phyloP scores from a whole-genome alignment of 371 early-diverging fungal species.

The Mucor plumbeus region DNA sequence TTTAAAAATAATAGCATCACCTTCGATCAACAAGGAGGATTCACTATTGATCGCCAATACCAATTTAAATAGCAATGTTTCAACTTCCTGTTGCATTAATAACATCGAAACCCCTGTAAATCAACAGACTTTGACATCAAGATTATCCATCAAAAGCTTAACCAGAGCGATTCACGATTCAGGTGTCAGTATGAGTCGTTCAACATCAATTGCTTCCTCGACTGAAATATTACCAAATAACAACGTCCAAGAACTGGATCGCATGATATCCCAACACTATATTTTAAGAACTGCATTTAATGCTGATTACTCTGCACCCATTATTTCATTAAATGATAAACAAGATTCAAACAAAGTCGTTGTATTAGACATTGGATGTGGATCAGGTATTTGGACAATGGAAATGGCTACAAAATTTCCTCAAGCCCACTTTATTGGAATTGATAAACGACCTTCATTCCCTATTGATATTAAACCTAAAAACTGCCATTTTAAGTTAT shows the following conservation, averaged over 20 bases:
- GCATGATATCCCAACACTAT: slow-evolving; percentile 51
- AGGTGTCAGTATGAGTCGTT: slow-evolving; percentile 10
- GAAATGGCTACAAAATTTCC: slow-evolving; percentile 49
- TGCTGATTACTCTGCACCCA: slow-evolving; percentile 31
- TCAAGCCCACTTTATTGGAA: slow-evolving; percentile 43
- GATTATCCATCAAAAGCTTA: background rate
- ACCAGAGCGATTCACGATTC: slow-evolving; percentile 10
- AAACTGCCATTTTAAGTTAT: slow-evolving; percentile 42
- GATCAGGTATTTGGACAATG: slow-evolving; percentile 50
- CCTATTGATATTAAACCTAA: slow-evolving; percentile 48
- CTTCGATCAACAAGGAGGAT: background rate
- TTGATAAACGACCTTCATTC: slow-evolving; percentile 31
- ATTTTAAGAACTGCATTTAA: slow-evolving; percentile 39
- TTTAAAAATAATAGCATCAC: background rate
- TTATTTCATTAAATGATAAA: slow-evolving; percentile 14
- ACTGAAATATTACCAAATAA: background rate
- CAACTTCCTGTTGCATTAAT: background rate
- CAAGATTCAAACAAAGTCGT: background rate
- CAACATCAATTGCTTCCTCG: background rate
- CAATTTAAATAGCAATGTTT: background rate
- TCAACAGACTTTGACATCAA: background rate
- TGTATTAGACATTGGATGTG: slow-evolving; percentile 47
- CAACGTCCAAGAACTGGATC: slow-evolving; percentile 18
- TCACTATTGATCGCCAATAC: background rate
- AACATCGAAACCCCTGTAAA: background rate